Evolutionary conservation across 2,329 filamentous ascomycete species (phyloP), one percentile per base, ranked within the genome.

Genomic region (Fusarium citri): DNA sequence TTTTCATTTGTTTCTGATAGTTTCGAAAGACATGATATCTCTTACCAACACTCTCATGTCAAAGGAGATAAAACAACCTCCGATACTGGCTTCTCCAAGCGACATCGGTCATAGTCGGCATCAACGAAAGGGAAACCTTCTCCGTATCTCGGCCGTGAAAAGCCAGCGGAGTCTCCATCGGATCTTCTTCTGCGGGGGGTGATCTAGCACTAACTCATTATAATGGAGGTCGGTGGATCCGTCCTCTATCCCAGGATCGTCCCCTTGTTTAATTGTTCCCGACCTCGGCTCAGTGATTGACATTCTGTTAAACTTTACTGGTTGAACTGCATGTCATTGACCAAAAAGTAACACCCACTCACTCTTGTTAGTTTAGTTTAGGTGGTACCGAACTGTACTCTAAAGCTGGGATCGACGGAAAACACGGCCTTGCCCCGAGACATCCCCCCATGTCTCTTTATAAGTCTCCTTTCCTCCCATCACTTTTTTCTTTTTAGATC

Each of bases 231-330:
- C 10, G 42, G 56, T 60, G 50, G 64, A 57, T 45, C 56, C 50
- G 55, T 46, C 54, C 40, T 55, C 30, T 31, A 41, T 59, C 12
- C 22, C 40, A 45, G n/a, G 41, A 66, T 59, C 22, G 31, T 64
- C 45, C 46, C 42, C 59, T 31, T 57, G 59, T 22, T 50, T 40
- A 55, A 46, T 54, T 42, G 41, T 62, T 47, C 51, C 68, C 68
- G 69, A 72, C 69, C 68, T 72, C 68, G 68, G 69, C 61, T 71
- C 56, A 47, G 59, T 20, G 31, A 63, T 64, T 47, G 47, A 40
- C 30, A 51, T 56, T 60, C 55, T 66, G 43, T 55, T 69, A 30
- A 22, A 46, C 57, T 62, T 61, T 42, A 54, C 47, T 48, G 37
- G 30, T 40, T 63, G 50, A 46, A 20, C 9, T 37, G 18, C 34